Base-by-base conservation (phyloP, 805 yeast genomes). In the Candida ulmi region DNA sequence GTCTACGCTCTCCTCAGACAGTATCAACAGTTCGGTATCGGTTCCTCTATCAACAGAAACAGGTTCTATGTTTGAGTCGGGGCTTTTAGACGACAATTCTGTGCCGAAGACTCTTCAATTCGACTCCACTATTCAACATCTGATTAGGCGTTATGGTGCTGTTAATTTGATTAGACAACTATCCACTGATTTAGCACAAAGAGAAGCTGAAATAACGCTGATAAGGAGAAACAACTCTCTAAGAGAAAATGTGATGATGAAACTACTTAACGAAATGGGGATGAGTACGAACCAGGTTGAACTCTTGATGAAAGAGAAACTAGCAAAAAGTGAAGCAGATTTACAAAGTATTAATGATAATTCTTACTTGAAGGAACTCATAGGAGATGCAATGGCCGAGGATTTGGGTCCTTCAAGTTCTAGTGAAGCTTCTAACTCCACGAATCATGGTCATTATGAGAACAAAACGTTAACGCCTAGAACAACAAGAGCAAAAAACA, bases 181-280 rank as follows among this genome's bases (percentile, higher is more conserved):
- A 16, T 69, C 78, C 0, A 44, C 61, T 2, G 80, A 75, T 39
- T 50, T 75, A 43, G 71, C 76, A 1, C 56, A 60, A 27, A 61
- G 74, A 27, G 78, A 74, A 38, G 61, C 70, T 1, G 76, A 73
- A 45, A 57, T 73, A 32, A 56, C 65, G 2, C 46, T 69, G 16
- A 46, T 65, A 29, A 58, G 71, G 11, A 42, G 48, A 52, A 57
- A 56, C 29, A 55, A 58, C 40, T 58, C 66, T 37, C 37, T 44
- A 17, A 49, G 63, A 17, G 72, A 68, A 41, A 68, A 62, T 31
- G 54, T 50, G 26, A 50, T 68, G 32, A 45, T 56, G 17, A 54
- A 52, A 29, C 38, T 69, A 13, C 54, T 66, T 35, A 58, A 52
- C 26, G 68, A 65, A 34, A 60, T 60, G 43, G 71, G 70, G 3